Evolutionary conservation across 164 flowering plant genomes (phyloP).

Genomic region (Macadamia tetraphylla): DNA sequence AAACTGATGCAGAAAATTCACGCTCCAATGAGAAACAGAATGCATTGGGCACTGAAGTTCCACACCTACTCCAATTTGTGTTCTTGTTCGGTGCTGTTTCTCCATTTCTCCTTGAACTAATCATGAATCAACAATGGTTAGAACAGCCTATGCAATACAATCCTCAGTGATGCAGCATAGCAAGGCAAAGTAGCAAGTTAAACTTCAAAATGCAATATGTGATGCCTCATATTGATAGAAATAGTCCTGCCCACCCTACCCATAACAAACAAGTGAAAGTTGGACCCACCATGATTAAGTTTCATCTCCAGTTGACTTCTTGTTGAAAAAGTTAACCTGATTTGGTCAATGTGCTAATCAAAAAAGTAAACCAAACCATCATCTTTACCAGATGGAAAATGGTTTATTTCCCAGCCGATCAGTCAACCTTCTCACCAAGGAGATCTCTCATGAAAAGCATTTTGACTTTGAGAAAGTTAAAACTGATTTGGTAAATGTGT

Average conservation of each 20-base stretch:
- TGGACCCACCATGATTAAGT: neutral
- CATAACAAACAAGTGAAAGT: neutral
- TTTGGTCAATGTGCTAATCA: no score
- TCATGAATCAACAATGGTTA: constrained; percentile 1
- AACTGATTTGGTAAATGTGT: no score
- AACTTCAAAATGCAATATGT: neutral
- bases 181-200: neutral
- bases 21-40: neutral
- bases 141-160: neutral
- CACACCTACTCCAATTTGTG: constrained; percentile 34
- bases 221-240: neutral
- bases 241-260: neutral
- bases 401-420: no score
- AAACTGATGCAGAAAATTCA: neutral
- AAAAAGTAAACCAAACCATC: no score
- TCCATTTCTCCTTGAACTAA: constrained; percentile 38
- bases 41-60: neutral
- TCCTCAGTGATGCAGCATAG: neutral
- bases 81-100: constrained; percentile 18
- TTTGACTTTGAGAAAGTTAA: no score
- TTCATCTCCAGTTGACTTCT: no score
- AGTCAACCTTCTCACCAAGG: no score
- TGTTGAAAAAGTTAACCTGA: no score
- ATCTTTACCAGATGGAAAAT: no score
- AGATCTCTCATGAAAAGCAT: no score